Percentiles rank a stretch among this genome's conserved stretches.
phyloP scores from a whole-genome alignment of 2,329 filamentous ascomycete species.

The Metarhizium anisopliae region DNA sequence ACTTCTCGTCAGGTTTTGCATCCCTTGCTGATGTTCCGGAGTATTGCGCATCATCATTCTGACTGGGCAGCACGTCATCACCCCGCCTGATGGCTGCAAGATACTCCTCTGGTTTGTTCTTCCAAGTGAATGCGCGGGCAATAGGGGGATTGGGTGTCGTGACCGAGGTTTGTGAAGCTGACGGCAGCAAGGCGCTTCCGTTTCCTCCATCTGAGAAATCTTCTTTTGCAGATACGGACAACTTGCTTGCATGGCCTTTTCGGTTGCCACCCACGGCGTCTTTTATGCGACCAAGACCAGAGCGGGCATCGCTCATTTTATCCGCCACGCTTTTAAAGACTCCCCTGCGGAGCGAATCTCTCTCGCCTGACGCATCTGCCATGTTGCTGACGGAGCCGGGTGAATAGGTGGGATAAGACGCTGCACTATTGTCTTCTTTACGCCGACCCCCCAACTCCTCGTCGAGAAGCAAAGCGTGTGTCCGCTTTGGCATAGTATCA shows the following conservation, averaged over 20 bases:
- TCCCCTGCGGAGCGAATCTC: conserved; percentile 51
- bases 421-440: conserved; percentile 33
- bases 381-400: conserved; percentile 37
- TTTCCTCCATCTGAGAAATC: conserved; percentile 32
- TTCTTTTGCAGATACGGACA: conserved; percentile 41
- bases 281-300: conserved; percentile 76
- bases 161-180: conserved; percentile 12
- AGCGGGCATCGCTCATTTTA: conserved; percentile 71
- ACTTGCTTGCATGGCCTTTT: conserved; percentile 43
- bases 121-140: conserved; percentile 52
- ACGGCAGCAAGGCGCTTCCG: conserved; percentile 5
- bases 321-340: conserved; percentile 74
- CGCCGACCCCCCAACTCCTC: conserved; percentile 37
- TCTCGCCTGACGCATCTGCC: conserved; percentile 40
- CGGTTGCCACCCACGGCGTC: conserved; percentile 62
- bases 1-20: conserved; percentile 12
- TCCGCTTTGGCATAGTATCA: conserved; percentile 34
- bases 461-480: conserved; percentile 43
- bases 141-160: conserved; percentile 29
- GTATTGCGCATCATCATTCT: conserved; percentile 16
- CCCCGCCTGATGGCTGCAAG: conserved; percentile 30
- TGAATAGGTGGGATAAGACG: conserved; percentile 33
- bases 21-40: conserved; percentile 19
- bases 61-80: conserved; percentile 18
- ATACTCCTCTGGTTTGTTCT: conserved; percentile 54